Conservation (phyloP, 2,329 filamentous ascomycete species). For the Parascedosporium putredinis region DNA sequence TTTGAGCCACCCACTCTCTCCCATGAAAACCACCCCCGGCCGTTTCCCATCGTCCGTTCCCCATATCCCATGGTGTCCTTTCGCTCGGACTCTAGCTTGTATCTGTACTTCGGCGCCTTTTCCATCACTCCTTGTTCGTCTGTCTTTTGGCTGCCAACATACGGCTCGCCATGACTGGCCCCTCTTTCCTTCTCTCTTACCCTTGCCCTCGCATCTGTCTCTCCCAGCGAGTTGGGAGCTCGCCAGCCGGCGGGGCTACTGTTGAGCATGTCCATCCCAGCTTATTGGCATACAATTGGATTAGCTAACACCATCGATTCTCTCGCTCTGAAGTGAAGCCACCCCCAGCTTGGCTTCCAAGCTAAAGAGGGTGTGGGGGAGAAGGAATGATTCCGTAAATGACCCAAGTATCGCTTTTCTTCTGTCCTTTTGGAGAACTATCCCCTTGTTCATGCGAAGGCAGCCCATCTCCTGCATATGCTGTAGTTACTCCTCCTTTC, state of each 20-base stretch:
- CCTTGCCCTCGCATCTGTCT: not conserved
- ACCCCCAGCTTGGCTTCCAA: not conserved
- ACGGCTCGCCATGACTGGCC: not conserved
- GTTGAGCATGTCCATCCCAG: too few species aligned
- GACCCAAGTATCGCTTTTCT: too few species aligned
- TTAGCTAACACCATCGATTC: slow-evolving; percentile 8
- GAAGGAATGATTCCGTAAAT: not conserved
- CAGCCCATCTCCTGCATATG: not conserved
- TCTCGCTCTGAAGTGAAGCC: too few species aligned
- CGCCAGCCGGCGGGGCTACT: too few species aligned
- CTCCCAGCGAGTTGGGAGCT: not conserved
- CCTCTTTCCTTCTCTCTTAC: not conserved
- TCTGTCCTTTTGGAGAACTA: not conserved
- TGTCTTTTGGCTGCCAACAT: too few species aligned
- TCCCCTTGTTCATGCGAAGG: not conserved
- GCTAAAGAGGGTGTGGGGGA: not conserved
- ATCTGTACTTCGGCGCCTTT: not conserved
- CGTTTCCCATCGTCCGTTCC: not conserved
- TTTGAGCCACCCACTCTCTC: not conserved
- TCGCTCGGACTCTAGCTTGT: not conserved
- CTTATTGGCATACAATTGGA: not conserved
- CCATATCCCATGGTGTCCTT: not conserved
- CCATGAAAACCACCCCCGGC: not conserved
- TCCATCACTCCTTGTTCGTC: not conserved
- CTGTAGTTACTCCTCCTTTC: not conserved